Evolutionary conservation across 2,329 filamentous ascomycete genomes (phyloP).

Genomic region (Colletotrichum phormii): DNA sequence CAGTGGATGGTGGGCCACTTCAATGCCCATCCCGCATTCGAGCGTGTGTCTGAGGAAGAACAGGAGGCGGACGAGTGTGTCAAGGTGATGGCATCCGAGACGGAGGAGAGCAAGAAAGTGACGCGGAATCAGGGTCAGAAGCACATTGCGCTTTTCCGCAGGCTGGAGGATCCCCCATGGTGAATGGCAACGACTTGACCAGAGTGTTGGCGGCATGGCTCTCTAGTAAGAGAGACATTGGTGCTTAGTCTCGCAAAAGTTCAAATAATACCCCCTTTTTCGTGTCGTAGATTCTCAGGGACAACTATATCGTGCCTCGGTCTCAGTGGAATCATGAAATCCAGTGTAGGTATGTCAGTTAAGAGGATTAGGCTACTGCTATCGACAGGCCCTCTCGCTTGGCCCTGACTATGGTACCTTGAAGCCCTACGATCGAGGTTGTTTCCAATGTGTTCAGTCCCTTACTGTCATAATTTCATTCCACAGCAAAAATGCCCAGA

Average conservation of each 20-base stretch:
- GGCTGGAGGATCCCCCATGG: slow-evolving; percentile 85
- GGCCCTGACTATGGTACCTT: not conserved
- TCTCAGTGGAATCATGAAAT: not conserved
- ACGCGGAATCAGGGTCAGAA: slow-evolving; percentile 90
- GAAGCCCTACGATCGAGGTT: not conserved
- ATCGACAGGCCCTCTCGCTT: too few species aligned
- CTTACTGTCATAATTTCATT: not conserved
- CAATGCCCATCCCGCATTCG: slow-evolving; percentile 81
- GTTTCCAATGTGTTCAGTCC: not conserved
- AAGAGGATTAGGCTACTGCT: not conserved
- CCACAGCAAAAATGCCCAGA: too few species aligned
- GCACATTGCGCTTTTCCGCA: slow-evolving; percentile 88
- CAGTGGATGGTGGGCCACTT: slow-evolving; percentile 94
- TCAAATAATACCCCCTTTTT: not conserved
- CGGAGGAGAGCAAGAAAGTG: slow-evolving; percentile 98
- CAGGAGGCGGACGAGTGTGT: slow-evolving; percentile 78
- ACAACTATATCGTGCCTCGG: not conserved
- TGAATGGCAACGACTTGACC: slow-evolving; percentile 40
- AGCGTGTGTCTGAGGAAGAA: slow-evolving; percentile 76
- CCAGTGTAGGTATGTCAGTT: not conserved
- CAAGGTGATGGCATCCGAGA: slow-evolving; percentile 81
- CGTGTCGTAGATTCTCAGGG: not conserved
- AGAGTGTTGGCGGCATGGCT: not conserved
- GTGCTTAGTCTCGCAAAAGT: not conserved
- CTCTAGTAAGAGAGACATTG: not conserved